Percentiles rank a stretch among this genome's conserved stretches.
Conservation (phyloP, 202 grass and related monocot species). For the Eragrostis tef region DNA sequence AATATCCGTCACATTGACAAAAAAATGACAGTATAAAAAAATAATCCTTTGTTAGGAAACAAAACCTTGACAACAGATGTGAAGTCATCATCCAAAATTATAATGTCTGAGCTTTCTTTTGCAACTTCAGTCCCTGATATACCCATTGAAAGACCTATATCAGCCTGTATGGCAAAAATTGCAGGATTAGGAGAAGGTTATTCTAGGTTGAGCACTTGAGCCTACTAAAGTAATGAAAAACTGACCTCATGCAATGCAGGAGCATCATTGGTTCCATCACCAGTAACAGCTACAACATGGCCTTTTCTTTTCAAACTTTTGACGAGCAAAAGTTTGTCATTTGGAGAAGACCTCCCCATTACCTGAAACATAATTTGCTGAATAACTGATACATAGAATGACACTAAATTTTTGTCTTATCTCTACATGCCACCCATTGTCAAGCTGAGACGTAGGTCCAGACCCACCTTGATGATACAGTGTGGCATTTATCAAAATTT, state of each 20-base stretch:
- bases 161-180: conserved; percentile 51
- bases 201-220: not conserved
- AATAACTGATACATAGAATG: too few relatives aligned
- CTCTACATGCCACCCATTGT: too few relatives aligned
- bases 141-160: conserved; percentile 94
- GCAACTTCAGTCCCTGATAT: conserved; percentile 97
- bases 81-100: conserved; percentile 98
- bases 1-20: not conserved
- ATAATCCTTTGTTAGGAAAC: not conserved
- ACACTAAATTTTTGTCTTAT: not conserved
- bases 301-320: conserved; percentile 67
- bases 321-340: conserved; percentile 91
- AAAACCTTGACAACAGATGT: conserved; percentile 81
- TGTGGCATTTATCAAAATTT: too few relatives aligned
- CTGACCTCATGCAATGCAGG: conserved; percentile 89
- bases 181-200: not conserved
- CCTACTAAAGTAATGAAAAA: not conserved
- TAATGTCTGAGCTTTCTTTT: conserved; percentile 97
- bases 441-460: too few relatives aligned
- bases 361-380: conserved; percentile 53
- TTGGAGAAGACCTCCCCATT: conserved; percentile 92
- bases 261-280: conserved; percentile 96
- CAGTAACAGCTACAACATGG: conserved; percentile 93
- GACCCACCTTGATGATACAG: too few relatives aligned
- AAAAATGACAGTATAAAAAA: conserved; percentile 2